A percentile compares a stretch with the other conserved stretches of the same genome.
Conservation (phyloP, 2,329 filamentous ascomycete genomes). For the Trematosphaeria pertusa region DNA sequence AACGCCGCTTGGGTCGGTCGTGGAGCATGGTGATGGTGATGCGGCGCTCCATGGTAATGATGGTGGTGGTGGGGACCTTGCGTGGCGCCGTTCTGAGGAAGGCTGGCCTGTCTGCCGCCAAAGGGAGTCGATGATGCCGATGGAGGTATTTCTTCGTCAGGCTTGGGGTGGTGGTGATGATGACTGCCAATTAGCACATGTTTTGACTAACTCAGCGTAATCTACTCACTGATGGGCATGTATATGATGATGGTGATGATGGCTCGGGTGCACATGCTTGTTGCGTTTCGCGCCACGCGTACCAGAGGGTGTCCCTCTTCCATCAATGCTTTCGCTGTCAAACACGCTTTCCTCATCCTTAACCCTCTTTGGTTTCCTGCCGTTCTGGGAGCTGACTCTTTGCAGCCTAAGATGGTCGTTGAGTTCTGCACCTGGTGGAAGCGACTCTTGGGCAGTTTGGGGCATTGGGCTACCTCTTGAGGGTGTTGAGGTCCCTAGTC, state of each 20-base stretch:
- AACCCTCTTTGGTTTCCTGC: constrained; percentile 62
- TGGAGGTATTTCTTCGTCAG: constrained; percentile 56
- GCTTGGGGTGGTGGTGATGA: constrained; percentile 63
- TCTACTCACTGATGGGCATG: constrained; percentile 58
- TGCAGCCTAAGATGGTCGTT: constrained; percentile 40
- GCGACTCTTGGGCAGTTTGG: constrained; percentile 35
- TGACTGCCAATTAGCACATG: constrained; percentile 41
- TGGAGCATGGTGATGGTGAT: constrained; percentile 45
- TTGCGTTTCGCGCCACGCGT: constrained; percentile 72
- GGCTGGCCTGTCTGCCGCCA: constrained; percentile 34
- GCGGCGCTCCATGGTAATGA: constrained; percentile 46
- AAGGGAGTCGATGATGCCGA: constrained; percentile 24
- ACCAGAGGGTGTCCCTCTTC: constrained; percentile 66
- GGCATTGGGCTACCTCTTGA: constrained; percentile 59
- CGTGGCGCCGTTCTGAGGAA: constrained; percentile 37
- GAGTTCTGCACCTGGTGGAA: constrained; percentile 35
- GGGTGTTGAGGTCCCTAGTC: constrained; percentile 65
- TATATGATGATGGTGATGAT: constrained; percentile 67
- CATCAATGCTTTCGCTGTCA: constrained; percentile 71
- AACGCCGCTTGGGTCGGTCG: constrained; percentile 30
- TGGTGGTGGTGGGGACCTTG: constrained; percentile 47
- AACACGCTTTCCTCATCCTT: constrained; percentile 76
- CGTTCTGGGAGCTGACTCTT: constrained; percentile 47
- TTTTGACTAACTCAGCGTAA: constrained; percentile 4
- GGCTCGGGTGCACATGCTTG: constrained; percentile 57